Evolutionary conservation across 257 asterid genomes (phyloP), one percentile per base, ranked within the genome.

Genomic region (Orobanche coerulescens): DNA sequence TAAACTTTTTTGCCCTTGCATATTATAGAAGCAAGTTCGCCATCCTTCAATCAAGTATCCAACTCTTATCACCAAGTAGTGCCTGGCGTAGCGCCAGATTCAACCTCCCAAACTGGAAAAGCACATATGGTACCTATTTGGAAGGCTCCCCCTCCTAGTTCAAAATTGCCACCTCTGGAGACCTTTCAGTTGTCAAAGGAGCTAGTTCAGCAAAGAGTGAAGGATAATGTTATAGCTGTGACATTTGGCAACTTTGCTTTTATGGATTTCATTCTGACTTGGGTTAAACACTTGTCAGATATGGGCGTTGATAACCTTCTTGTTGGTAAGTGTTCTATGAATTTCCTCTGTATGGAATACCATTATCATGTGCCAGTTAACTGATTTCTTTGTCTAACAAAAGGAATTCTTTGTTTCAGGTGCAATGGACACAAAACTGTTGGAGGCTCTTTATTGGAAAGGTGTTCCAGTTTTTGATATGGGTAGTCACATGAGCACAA

Each of bases 401-500:
- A 53, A 10, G 42, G 40, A 10, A 23, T 20, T 22, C 39, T 18
- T 37, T 31, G 51, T 66, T 37, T 70, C 76, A 93, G 99, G 99
- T 75, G 99, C 99, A 52, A 84, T 93, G 97, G 99, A 93, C 86
- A 89, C 87, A 47, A 93, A 87, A 76, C 69, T 89, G 65, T 60
- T 93, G 72, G 94, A 87, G 84, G 96, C 96, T 75, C 96, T 93
- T 40, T 86, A 93, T 55, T 93, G 95, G 96, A 89, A 82, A 76
- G 99, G 99, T 48, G 70, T 93, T 75, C 99, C 99, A 5, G 96
- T 77, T 73, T 93, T 89, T 69, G 97, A 93, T 69, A 89, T 93
- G 99, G 95, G 90, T 64, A 87, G 97, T 77, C 96, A 93, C 74
- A 87, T 93, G 97, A 89, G 96, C 80, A 86, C 96, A n/a, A 50